A percentile compares a stretch with the other conserved stretches of the same genome.
These are phyloP conservation scores for Luffa acutangula DNA, from an alignment of 306 rosid species.

Conservation along the genomic window DNA sequence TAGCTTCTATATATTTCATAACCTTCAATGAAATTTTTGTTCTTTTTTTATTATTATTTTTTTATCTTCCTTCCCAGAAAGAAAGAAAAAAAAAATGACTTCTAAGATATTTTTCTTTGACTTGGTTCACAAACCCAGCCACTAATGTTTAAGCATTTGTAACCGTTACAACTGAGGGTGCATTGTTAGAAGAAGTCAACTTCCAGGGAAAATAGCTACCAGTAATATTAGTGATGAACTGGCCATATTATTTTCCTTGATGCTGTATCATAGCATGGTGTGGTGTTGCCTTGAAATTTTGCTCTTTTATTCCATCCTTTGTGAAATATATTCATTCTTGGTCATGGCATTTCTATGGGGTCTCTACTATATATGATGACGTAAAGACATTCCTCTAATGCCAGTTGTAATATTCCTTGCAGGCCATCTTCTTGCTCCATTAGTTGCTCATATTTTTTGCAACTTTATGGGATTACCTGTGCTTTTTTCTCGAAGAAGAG, in stretches of 20 bases:
- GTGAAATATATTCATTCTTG: neutral
- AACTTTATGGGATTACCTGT: slow-evolving; percentile 87
- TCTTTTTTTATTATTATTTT: too few species aligned
- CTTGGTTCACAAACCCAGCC: neutral
- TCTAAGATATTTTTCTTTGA: neutral
- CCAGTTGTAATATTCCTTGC: slow-evolving; percentile 17
- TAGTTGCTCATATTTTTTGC: slow-evolving; percentile 74
- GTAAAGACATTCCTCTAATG: neutral
- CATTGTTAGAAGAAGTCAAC: neutral
- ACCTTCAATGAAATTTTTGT: neutral
- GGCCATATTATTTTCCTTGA: neutral
- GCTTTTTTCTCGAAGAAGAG: slow-evolving; percentile 42
- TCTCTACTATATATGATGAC: neutral
- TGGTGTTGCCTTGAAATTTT: neutral
- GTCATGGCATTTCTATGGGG: neutral
- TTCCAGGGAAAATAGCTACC: neutral
- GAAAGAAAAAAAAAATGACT: neutral
- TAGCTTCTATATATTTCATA: neutral
- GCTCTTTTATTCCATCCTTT: neutral
- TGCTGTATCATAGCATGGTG: neutral
- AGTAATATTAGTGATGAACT: neutral
- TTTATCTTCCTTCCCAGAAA: neutral
- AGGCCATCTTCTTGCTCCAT: slow-evolving; percentile 81
- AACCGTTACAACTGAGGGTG: neutral
- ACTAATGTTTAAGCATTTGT: neutral